These are phyloP conservation scores for Trichosporon inkin DNA, from an alignment of 1,284 basidiomycete genomes.

Conservation along the genomic window DNA sequence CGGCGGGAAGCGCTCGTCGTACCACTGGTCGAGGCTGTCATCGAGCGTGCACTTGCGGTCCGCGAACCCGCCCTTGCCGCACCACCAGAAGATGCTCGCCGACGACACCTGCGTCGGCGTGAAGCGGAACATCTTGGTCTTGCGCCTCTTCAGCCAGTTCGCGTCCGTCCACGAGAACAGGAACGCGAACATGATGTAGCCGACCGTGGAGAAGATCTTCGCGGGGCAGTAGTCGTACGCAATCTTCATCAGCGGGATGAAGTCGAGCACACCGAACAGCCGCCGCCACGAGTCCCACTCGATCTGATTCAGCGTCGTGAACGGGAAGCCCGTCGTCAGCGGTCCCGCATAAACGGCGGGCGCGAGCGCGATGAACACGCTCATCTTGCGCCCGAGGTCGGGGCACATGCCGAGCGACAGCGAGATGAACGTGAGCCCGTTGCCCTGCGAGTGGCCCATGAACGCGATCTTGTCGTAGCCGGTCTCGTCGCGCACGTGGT, in stretches of 20 bases:
- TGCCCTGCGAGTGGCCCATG: slow-evolving; percentile 62
- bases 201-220: slow-evolving; percentile 48
- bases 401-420: slow-evolving; percentile 59
- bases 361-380: slow-evolving; percentile 59
- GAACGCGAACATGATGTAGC: slow-evolving; percentile 60
- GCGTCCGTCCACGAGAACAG: slow-evolving; percentile 59
- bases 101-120: slow-evolving; percentile 60
- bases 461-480: slow-evolving; percentile 60
- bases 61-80: slow-evolving; percentile 59
- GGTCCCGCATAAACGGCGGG: slow-evolving; percentile 62
- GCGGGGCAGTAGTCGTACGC: slow-evolving; percentile 59
- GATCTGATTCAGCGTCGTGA: slow-evolving; percentile 54
- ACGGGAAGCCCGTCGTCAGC: slow-evolving; percentile 59
- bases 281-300: slow-evolving; percentile 58
- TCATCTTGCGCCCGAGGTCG: slow-evolving; percentile 56
- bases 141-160: slow-evolving; percentile 58
- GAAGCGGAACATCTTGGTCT: slow-evolving; percentile 63
- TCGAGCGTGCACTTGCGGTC: slow-evolving; percentile 59
- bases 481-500: slow-evolving; percentile 57
- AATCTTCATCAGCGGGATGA: slow-evolving; percentile 60
- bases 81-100: slow-evolving; percentile 59
- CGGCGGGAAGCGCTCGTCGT: slow-evolving; percentile 58
- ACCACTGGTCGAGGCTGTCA: slow-evolving; percentile 55
- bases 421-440: slow-evolving; percentile 57
- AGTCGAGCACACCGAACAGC: slow-evolving; percentile 60